phyloP scores from a whole-genome alignment of 2,329 filamentous ascomycete species.

The Arachnomyces sp. region DNA sequence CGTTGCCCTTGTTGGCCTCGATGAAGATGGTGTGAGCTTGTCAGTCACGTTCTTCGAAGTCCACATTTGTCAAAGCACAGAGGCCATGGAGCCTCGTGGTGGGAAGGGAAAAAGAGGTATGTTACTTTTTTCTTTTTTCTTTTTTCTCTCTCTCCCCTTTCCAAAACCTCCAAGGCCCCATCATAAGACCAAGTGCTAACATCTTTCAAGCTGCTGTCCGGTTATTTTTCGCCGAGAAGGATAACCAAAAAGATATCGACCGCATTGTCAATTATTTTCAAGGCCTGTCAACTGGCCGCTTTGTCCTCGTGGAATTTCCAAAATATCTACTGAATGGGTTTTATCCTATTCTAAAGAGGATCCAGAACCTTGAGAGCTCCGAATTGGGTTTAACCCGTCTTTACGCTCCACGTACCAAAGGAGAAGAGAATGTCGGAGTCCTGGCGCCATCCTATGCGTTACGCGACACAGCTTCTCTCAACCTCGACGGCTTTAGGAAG shows the following conservation, averaged over 20 bases:
- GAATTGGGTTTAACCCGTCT: conserved; percentile 16
- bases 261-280: conserved; percentile 12
- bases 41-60: conserved; percentile 22
- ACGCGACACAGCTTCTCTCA: conserved; percentile 1
- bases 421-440: conserved; percentile 5
- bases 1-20: conserved; percentile 19
- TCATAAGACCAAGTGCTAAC: conserved; percentile 1
- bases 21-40: conserved; percentile 14
- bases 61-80: conserved; percentile 12
- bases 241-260: conserved; percentile 15
- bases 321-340: conserved; percentile 15
- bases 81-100: conserved; percentile 15
- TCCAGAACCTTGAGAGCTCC: conserved; percentile 9
- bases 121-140: background rate
- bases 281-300: conserved; percentile 9
- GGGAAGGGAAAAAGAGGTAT: conserved; percentile 18
- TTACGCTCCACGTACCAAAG: conserved; percentile 12
- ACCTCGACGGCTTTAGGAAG: background rate
- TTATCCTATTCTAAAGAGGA: conserved; percentile 10
- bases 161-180: background rate
- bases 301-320: conserved; percentile 16
- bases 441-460: conserved; percentile 6
- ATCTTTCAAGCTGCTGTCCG: conserved; percentile 12
- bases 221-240: conserved; percentile 14
- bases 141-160: no score